Evolutionary conservation across 1,139 yeast species (phyloP), one percentile per base, ranked within the genome.

Genomic region (Nadsonia starkeyi-henricii): DNA sequence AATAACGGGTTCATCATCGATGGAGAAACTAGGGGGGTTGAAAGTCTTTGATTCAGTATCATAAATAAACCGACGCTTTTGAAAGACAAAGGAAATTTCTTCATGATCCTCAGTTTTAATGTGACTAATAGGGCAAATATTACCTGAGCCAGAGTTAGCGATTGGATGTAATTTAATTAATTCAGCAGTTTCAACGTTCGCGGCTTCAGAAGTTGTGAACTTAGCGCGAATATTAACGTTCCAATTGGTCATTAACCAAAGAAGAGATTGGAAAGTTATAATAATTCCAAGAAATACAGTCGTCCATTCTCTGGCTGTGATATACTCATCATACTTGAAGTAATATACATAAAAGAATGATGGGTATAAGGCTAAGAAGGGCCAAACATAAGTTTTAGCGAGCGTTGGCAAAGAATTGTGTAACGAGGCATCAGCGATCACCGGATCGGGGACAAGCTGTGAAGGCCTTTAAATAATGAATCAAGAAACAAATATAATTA

Each of bases 191-290:
- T 67, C 68, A 46, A 86, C 68, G 48, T 70, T 59, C 23, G 66
- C 56, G n/a, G 80, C 69, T 48, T 48, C 26, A 12, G 21, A 37
- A 60, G 83, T 85, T 61, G 86, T 84, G 68, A 91, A 88, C n/a
- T 65, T 65, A 39, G 85, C 75, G 54, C 78, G 76, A 52, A 91
- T 68, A 50, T 77, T 74, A 51, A 88, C 76, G 62, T 81, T 86
- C 99, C 99, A 91, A 61, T 84, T 84, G n/a, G 98, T 96, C 78
- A 88, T 78, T 63, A 91, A 75, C 82, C 91, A 77, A 51, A 91
- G 69, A 62, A 91, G 70, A 51, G 81, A 69, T 62, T 91, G 93
- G 50, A 83, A 53, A 7, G 95, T 79, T 33, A 82, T 65, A 49
- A 89, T 73, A 8, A 86, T 66, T 51, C 94, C 83, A 45, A 86